Conservation (phyloP, 78 protist species). For the Reticulomyxa filosa region DNA sequence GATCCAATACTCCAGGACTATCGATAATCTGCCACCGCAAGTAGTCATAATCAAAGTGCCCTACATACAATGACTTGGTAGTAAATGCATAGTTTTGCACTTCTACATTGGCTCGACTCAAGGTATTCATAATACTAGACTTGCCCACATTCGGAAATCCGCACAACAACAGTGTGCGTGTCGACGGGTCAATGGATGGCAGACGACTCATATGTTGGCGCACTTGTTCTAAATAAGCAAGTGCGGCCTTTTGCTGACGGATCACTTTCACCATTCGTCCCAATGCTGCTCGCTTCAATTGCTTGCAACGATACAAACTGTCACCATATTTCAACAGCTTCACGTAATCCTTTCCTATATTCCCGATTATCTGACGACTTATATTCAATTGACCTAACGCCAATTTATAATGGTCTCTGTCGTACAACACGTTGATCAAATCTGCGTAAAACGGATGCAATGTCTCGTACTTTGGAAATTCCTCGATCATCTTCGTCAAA, state of each 20-base stretch:
- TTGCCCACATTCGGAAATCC: constrained; percentile 97
- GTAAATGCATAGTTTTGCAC: constrained; percentile 99
- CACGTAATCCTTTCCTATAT: constrained; percentile 76
- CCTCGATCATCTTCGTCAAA: constrained; percentile 59
- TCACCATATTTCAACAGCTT: constrained; percentile 93
- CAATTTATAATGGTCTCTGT: constrained; percentile 94
- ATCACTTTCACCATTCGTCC: constrained; percentile 96
- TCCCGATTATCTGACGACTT: background rate
- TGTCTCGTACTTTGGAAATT: constrained; percentile 93
- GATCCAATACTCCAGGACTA: constrained; percentile 98
- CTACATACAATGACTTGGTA: constrained; percentile 94
- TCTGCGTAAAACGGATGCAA: constrained; percentile 98
- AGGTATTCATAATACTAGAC: constrained; percentile 74
- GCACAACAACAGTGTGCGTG: constrained; percentile 70
- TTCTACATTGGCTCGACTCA: constrained; percentile 94
- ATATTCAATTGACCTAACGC: constrained; percentile 51
- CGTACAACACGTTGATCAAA: constrained; percentile 92
- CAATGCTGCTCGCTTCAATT: constrained; percentile 95
- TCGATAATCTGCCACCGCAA: constrained; percentile 94
- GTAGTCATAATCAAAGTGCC: constrained; percentile 85
- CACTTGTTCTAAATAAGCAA: constrained; percentile 92
- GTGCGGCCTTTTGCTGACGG: constrained; percentile 38
- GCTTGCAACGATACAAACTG: constrained; percentile 85
- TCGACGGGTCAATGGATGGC: constrained; percentile 94
- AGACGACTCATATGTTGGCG: constrained; percentile 94